Base-by-base conservation (phyloP, 148 eudicot species). In the Dysphania ambrosioides region DNA sequence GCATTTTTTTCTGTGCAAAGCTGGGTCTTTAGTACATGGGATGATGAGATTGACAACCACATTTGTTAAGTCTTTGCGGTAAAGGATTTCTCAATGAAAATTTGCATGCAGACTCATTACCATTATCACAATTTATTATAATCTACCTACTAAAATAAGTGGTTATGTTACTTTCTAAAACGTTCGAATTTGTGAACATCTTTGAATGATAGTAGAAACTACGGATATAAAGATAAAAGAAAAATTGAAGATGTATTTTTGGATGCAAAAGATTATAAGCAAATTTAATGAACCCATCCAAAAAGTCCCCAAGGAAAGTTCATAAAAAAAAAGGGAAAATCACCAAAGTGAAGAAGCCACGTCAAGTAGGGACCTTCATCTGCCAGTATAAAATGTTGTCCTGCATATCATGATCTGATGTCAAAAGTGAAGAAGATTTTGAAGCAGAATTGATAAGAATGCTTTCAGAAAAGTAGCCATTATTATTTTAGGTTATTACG, bases 401-500 rank as follows among this genome's bases (percentile, higher is more conserved):
- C 76, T 67, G 66, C 42, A 76, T 42, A 72, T 60, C 66, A 65
- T 49, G 79, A 76, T 57, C 57, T 80, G 70, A 76, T 72, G 70
- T 76, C 70, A 72, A 36, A 61, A 80, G 76, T 56, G 29, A 58
- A 49, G 70, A 69, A 66, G 72, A 79, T 80, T 61, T 79, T 36
- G 72, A 64, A 41, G 77, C 64, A 69, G 75, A 80, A 66, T 47
- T 47, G 80, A 72, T 67, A 80, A 72, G 76, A 72, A 76, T 67
- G 19, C 64, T 35, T 68, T 60, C 57, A 76, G 71, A 57, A 71
- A 80, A 57, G 72, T 59, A 57, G 21, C 47, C 42, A 44, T 27
- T 24, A 44, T 34, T 66, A 41, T 53, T 1, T 53, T 19, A 24
- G 34, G 59, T 62, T 76, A 49, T 66, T 67, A 32, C 51, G 47